Evolutionary conservation across 495 filamentous ascomycete species (phyloP), one percentile per base, ranked within the genome.

Genomic region (Bacidia rubella): DNA sequence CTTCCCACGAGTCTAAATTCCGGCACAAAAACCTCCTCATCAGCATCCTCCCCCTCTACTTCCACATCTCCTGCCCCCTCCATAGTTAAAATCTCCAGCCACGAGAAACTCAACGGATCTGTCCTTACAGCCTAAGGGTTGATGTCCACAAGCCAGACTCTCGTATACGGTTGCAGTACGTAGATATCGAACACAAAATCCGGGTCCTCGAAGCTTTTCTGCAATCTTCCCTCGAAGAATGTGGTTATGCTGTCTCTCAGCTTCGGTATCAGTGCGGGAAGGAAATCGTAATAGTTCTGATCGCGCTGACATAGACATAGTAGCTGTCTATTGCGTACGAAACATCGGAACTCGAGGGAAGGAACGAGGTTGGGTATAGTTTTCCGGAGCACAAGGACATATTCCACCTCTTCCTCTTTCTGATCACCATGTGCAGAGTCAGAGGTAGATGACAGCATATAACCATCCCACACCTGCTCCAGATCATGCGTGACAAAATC

Each of bases 401-500:
- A 81, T 19, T 74, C 75, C 19, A n/a, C 32, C 15, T 46, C 27
- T 11, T 54, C 52, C 26, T 51, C 47, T 20, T 27, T 51, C 10
- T 52, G 2, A n/a, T n/a, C n/a, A n/a, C n/a, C n/a, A n/a, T n/a
- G n/a, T n/a, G n/a, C n/a, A n/a, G n/a, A n/a, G n/a, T n/a, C n/a
- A n/a, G n/a, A n/a, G n/a, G n/a, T n/a, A n/a, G n/a, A n/a, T n/a
- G n/a, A n/a, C n/a, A n/a, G n/a, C 52, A 52, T 26, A 55, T 83
- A 90, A 54, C 81, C 88, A 54, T 92, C 86, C 47, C 95, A 95
- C 2, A 87, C 86, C 62, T 94, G 85, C 59, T 95, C 87, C 2
- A 98, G 70, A 62, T 98, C 92, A 60, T 96, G 90, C 0, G 83
- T 94, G 49, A 97, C 75, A 63, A 97, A 98, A 59, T 88, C 85